These are phyloP conservation scores for Perkinsela sp. DNA, from an alignment of 208 protist genomes.

Conservation along the genomic window DNA sequence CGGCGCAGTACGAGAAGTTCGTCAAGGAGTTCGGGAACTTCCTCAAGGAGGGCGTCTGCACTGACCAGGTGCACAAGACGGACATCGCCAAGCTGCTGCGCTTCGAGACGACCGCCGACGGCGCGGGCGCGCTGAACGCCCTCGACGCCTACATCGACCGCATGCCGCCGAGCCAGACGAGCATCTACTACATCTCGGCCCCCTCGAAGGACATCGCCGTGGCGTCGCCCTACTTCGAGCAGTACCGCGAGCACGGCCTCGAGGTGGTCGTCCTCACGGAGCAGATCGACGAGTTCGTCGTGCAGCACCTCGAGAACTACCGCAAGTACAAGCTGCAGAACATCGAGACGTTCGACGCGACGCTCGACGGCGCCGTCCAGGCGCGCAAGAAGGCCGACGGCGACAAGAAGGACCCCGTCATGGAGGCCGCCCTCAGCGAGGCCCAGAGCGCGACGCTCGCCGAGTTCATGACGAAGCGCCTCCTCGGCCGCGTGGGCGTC, in stretches of 20 bases:
- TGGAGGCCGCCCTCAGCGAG: slow-evolving; percentile 54
- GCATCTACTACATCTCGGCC: slow-evolving; percentile 81
- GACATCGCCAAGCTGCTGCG: slow-evolving; percentile 69
- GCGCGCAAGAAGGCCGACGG: slow-evolving; percentile 50
- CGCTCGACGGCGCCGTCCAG: slow-evolving; percentile 51
- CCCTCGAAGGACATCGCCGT: slow-evolving; percentile 54
- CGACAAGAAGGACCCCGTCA: slow-evolving; percentile 33
- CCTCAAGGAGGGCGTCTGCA: slow-evolving; percentile 81
- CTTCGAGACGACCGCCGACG: slow-evolving; percentile 34
- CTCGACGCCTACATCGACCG: slow-evolving; percentile 82
- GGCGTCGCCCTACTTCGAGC: slow-evolving; percentile 78
- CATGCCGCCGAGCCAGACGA: slow-evolving; percentile 69
- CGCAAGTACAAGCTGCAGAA: slow-evolving; percentile 72
- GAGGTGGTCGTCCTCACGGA: slow-evolving; percentile 77
- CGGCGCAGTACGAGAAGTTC: slow-evolving; percentile 66
- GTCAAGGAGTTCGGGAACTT: slow-evolving; percentile 72
- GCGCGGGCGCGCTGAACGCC: slow-evolving; percentile 25
- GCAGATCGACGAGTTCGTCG: slow-evolving; percentile 78
- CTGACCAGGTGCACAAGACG: slow-evolving; percentile 74
- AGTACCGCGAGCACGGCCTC: slow-evolving; percentile 71
- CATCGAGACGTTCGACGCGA: slow-evolving; percentile 62
- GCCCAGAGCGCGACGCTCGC: slow-evolving; percentile 41
- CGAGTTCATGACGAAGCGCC: slow-evolving; percentile 52
- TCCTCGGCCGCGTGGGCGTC: slow-evolving; percentile 42
- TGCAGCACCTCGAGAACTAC: slow-evolving; percentile 70